A percentile compares a stretch with the other conserved stretches of the same genome.
phyloP scores from a whole-genome alignment of 176 grass and related monocot species.

The Pontederia paniculata region DNA sequence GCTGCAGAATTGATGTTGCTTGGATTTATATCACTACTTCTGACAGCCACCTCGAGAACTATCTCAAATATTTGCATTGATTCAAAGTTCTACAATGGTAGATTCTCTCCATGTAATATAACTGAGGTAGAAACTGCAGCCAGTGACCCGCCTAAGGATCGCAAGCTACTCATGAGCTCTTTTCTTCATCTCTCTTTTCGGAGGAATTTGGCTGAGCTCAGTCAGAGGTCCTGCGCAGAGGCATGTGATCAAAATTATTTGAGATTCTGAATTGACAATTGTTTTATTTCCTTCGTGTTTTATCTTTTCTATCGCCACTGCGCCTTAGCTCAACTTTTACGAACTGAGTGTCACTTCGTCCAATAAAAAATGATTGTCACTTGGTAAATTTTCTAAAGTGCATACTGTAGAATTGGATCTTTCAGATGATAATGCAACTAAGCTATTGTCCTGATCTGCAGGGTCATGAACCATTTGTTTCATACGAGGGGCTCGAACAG shows the following conservation, averaged over 20 bases:
- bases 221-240: constrained; percentile 34
- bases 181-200: constrained; percentile 39
- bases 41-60: constrained; percentile 69
- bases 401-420: too few relatives aligned
- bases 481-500: constrained; percentile 88
- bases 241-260: constrained; percentile 18
- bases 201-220: constrained; percentile 43
- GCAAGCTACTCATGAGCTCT: constrained; percentile 29
- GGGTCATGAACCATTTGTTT: constrained; percentile 86
- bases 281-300: neutral
- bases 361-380: too few relatives aligned
- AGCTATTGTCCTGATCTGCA: constrained; percentile 21
- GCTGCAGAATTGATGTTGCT: constrained; percentile 91
- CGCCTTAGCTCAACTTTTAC: too few relatives aligned
- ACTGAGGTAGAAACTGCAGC: constrained; percentile 39
- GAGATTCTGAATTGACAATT: neutral
- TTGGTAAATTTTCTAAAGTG: too few relatives aligned
- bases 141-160: constrained; percentile 17
- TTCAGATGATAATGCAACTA: too few relatives aligned
- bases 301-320: neutral
- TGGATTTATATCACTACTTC: constrained; percentile 87
- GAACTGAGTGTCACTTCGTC: too few relatives aligned
- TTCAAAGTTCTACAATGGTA: constrained; percentile 64
- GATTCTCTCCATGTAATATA: constrained; percentile 75
- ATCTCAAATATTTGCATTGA: constrained; percentile 87